Evolutionary conservation across 257 asterid species (phyloP).

Genomic region (Solanum microdontum): DNA sequence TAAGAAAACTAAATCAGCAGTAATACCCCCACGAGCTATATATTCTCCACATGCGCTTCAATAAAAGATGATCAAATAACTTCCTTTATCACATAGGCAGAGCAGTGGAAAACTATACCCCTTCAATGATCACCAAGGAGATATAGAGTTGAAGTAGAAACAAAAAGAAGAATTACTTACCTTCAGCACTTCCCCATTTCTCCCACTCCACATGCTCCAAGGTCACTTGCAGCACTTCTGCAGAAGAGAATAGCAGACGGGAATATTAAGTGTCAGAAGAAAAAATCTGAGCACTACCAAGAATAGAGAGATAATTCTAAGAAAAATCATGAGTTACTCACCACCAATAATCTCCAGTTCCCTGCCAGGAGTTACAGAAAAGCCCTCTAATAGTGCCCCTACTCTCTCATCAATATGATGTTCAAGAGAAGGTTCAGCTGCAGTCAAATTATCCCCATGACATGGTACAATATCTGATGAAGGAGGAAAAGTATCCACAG

Average conservation of each 20-base stretch:
- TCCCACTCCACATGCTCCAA: slow-evolving; percentile 54
- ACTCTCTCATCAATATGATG: slow-evolving; percentile 65
- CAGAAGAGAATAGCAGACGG: slow-evolving; percentile 11
- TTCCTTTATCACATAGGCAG: neutral
- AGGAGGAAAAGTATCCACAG: slow-evolving; percentile 21
- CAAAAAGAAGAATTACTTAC: slow-evolving; percentile 20
- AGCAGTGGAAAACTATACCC: neutral
- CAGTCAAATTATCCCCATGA: slow-evolving; percentile 18
- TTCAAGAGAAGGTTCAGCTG: slow-evolving; percentile 31
- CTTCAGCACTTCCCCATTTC: slow-evolving; percentile 50
- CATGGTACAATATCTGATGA: slow-evolving; percentile 16
- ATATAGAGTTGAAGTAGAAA: neutral
- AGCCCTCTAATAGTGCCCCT: slow-evolving; percentile 58
- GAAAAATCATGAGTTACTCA: slow-evolving; percentile 15
- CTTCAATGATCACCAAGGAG: neutral
- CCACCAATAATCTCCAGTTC: slow-evolving; percentile 81
- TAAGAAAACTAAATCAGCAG: neutral
- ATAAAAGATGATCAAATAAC: neutral
- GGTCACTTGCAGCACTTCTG: slow-evolving; percentile 70
- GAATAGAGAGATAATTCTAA: neutral
- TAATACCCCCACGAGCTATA: neutral
- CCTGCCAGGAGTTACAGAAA: slow-evolving; percentile 55
- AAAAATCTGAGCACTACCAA: neutral
- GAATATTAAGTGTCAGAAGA: neutral
- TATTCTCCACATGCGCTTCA: neutral